Conservation (phyloP, 768 basidiomycete species). For the Xanthoconium purpureum region DNA sequence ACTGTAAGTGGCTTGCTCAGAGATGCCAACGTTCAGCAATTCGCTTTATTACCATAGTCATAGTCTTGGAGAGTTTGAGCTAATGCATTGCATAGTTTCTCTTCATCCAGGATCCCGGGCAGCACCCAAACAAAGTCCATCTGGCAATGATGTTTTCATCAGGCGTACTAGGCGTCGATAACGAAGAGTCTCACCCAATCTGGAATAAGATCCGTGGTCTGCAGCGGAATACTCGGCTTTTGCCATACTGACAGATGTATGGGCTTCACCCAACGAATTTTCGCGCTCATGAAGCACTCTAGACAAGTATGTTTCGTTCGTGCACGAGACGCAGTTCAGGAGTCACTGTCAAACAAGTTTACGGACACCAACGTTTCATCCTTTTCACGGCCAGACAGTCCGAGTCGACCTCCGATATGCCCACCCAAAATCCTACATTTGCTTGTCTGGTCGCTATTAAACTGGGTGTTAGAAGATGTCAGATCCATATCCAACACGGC, state of each 20-base stretch:
- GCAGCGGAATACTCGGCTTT: not conserved
- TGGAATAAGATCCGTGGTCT: conserved; percentile 2
- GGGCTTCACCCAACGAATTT: not conserved
- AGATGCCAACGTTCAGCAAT: too few species aligned
- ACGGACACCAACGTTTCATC: too few species aligned
- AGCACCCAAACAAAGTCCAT: conserved; percentile 9
- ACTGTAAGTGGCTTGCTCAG: not conserved
- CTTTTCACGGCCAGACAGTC: too few species aligned
- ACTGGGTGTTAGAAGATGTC: too few species aligned
- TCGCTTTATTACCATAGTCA: not conserved
- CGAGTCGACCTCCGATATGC: too few species aligned
- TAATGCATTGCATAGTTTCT: not conserved
- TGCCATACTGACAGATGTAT: not conserved
- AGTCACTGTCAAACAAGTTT: too few species aligned
- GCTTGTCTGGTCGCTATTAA: too few species aligned
- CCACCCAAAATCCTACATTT: too few species aligned
- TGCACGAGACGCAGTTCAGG: too few species aligned
- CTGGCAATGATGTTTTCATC: not conserved
- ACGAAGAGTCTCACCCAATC: not conserved
- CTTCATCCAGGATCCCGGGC: not conserved
- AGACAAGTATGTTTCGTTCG: too few species aligned
- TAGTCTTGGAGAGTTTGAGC: not conserved
- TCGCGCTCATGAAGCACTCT: too few species aligned
- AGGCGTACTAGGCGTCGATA: not conserved
- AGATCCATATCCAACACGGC: too few species aligned